A percentile compares a stretch with the other conserved stretches of the same genome.
phyloP scores from a whole-genome alignment of 148 eudicot species.

The Cornus kousa region DNA sequence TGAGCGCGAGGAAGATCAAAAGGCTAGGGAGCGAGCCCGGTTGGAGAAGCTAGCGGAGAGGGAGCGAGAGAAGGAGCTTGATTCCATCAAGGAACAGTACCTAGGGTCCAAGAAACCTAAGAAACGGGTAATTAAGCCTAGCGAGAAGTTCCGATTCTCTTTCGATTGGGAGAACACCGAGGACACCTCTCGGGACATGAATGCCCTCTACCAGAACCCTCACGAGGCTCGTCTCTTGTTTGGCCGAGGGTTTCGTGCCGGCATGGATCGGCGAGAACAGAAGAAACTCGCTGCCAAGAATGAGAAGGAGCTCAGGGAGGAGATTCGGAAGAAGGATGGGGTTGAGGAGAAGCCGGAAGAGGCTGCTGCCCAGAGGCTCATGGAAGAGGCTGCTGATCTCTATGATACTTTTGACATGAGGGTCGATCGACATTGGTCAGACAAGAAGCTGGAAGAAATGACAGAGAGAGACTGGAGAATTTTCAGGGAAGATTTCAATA shows the following conservation, averaged over 20 bases:
- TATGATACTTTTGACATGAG: conserved; percentile 55
- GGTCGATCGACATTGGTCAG: conserved; percentile 64
- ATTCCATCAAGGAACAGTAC: conserved; percentile 68
- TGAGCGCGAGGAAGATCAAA: conserved; percentile 60
- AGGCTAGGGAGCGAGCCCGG: conserved; percentile 55
- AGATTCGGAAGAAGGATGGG: background rate
- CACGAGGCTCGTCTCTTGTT: conserved; percentile 44
- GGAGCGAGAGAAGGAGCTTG: conserved; percentile 64
- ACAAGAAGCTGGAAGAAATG: conserved; percentile 62
- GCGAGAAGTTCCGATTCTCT: conserved; percentile 69
- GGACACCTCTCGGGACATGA: conserved; percentile 57
- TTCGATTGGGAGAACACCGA: conserved; percentile 69
- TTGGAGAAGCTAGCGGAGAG: conserved; percentile 58
- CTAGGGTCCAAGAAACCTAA: conserved; percentile 67
- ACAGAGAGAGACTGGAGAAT: conserved; percentile 68
- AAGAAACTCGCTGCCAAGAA: background rate
- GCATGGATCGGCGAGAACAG: background rate
- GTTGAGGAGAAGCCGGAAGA: background rate
- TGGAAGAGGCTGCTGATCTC: conserved; percentile 46
- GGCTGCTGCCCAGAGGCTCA: conserved; percentile 38
- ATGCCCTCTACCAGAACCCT: conserved; percentile 36
- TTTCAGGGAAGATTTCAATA: conserved; percentile 63
- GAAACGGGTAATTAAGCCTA: conserved; percentile 69
- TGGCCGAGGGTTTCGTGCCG: background rate
- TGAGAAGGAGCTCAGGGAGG: background rate